Evolutionary conservation across 345 rosid genomes (phyloP).

Genomic region (Gossypium sturtianum): DNA sequence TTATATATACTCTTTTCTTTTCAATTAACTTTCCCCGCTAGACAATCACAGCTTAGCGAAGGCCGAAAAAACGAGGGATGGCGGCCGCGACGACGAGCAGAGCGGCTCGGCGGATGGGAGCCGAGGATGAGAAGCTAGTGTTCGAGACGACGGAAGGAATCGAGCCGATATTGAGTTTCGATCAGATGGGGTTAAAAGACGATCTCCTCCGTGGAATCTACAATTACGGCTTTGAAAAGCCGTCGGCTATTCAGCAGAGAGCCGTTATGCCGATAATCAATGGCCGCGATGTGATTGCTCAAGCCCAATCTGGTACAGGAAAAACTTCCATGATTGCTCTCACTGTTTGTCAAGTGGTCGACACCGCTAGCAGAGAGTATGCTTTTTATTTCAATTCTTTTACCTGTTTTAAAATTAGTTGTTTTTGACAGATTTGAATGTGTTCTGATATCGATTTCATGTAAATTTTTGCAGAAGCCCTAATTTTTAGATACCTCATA

Average conservation of each 20-base stretch:
- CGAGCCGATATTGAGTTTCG: slow-evolving; percentile 74
- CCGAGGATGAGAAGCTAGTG: slow-evolving; percentile 56
- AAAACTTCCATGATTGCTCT: slow-evolving; percentile 97
- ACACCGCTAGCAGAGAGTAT: slow-evolving; percentile 71
- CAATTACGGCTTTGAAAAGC: slow-evolving; percentile 84
- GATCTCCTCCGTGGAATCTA: slow-evolving; percentile 81
- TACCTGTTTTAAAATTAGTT: slow-evolving; percentile 13
- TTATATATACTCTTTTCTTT: no score
- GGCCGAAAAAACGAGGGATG: not conserved
- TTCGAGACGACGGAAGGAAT: slow-evolving; percentile 90
- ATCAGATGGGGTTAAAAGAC: slow-evolving; percentile 75
- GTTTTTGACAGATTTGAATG: not conserved
- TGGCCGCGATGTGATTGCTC: slow-evolving; percentile 94
- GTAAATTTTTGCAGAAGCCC: not conserved
- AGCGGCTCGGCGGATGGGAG: slow-evolving; percentile 40
- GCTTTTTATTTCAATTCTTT: not conserved
- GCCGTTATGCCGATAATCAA: slow-evolving; percentile 89
- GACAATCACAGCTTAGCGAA: not conserved
- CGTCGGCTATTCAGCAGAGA: slow-evolving; percentile 93
- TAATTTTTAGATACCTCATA: not conserved
- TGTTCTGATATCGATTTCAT: not conserved
- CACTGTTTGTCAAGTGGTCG: slow-evolving; percentile 80
- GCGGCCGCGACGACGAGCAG: slow-evolving; percentile 24
- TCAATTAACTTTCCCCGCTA: not conserved
- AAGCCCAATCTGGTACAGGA: slow-evolving; percentile 97